These are phyloP conservation scores for Sporisorium graminicola DNA, from an alignment of 1,284 basidiomycete species.

Conservation along the genomic window DNA sequence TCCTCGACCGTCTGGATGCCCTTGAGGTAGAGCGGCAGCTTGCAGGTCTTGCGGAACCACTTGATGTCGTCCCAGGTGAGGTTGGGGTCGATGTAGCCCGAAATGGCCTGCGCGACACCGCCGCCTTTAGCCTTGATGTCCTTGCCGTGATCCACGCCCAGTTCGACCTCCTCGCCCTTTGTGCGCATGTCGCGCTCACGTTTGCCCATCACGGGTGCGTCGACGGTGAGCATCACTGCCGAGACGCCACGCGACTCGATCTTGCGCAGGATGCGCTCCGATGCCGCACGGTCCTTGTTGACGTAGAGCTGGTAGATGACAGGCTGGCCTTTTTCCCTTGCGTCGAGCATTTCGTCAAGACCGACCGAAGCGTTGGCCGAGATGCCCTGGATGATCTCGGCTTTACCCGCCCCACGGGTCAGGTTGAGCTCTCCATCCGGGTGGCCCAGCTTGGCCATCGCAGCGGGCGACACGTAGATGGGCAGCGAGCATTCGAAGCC, in stretches of 20 bases:
- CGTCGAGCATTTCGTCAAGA: slow-evolving; percentile 77
- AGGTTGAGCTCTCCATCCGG: slow-evolving; percentile 93
- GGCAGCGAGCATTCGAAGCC: slow-evolving; percentile 43
- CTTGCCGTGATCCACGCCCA: slow-evolving; percentile 56
- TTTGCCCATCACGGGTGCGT: slow-evolving; percentile 86
- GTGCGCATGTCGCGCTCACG: slow-evolving; percentile 79
- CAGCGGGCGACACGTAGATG: slow-evolving; percentile 83
- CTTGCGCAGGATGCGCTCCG: slow-evolving; percentile 80
- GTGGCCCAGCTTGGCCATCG: slow-evolving; percentile 90
- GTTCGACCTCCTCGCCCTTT: slow-evolving; percentile 70
- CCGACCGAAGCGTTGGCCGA: slow-evolving; percentile 88
- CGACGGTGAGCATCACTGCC: slow-evolving; percentile 90
- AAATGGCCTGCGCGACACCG: slow-evolving; percentile 72
- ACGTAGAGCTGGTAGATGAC: slow-evolving; percentile 79
- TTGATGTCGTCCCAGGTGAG: slow-evolving; percentile 74
- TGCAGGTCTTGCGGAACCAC: slow-evolving; percentile 81
- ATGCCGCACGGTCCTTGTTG: slow-evolving; percentile 78
- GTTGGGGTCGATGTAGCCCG: slow-evolving; percentile 72
- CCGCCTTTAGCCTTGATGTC: slow-evolving; percentile 54
- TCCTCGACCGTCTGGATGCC: slow-evolving; percentile 77
- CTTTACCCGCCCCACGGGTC: slow-evolving; percentile 79
- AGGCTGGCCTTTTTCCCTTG: slow-evolving; percentile 74
- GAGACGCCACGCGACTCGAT: slow-evolving; percentile 79
- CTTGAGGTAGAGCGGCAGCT: slow-evolving; percentile 85
- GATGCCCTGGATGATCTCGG: slow-evolving; percentile 85